Evolutionary conservation across 1,284 basidiomycete species (phyloP), one percentile per base, ranked within the genome.

Genomic region (Trichosporon coremiiforme): DNA sequence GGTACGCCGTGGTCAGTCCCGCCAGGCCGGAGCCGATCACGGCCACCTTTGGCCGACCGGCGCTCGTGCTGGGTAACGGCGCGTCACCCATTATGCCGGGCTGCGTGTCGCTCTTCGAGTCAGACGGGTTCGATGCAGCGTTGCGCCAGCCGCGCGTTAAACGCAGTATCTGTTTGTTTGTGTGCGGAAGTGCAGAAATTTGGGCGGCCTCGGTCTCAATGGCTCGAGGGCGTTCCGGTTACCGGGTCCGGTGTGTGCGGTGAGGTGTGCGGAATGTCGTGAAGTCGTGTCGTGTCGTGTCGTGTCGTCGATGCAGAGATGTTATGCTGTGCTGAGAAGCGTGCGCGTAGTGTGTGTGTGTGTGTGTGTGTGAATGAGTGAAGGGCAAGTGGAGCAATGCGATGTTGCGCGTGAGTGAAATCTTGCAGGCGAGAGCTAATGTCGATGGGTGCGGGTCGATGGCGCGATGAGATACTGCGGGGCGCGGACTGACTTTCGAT

Each of bases 1-100:
- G 79, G 78, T 91, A 87, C 0, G 89, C 89, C 15, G 89, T 86
- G 0, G 89, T 89, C 22, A 92, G 84, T 1, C 90, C 90, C 17
- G 90, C 90, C 4, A 92, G 85, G 33, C 90, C 90, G 70, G 87
- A 89, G 9, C 90, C 90, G 31, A 91, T 79, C 50, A 91, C 85
- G 5, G 89, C 90, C 38, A 91, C 88, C 15, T 33, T 33, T 62
- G 72, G 72, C 10, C 55, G 67, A 9, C 57, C 66, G 10, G 60
- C 12, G 45, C 2, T 33, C 5, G 64, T 5, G 33, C 33, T 35
- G 13, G 64, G 20, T 47, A 31, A 15, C n/a, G 35, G 25, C 13
- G 55, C 55, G 55, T 60, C 55, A 8, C 55, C 55, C 55, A 60
- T 60, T 2, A 9, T 60, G 10, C 29, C 53, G 36, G 36, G 8